Base-by-base conservation (phyloP, 176 grass and related monocot genomes). In the Leersia perrieri region DNA sequence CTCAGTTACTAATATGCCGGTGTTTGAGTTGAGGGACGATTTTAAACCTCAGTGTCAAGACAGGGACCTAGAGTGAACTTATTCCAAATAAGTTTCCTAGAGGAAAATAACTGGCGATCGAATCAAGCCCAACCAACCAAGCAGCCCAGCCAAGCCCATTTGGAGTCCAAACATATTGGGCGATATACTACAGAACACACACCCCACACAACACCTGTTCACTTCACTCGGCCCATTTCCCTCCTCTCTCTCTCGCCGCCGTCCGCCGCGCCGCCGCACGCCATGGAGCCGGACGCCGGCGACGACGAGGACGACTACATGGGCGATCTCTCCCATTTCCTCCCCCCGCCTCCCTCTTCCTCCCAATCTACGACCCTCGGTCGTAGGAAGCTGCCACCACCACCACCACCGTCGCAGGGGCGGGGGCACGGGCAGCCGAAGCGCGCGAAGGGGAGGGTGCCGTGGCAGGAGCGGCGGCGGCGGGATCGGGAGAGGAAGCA, bases 231-330 rank as follows among this genome's bases (percentile, higher is more conserved):
- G 85, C 33, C 34, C 70, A 30, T 76, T 20, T 28, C 13, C 38
- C 22, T 65, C 80, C 14, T 7, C 63, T 10, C 53, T n/a, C n/a
- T n/a, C 53, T 20, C 51, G 31, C 71, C 86, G 63, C 63, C 73
- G 57, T 12, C 72, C 40, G 38, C 39, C 62, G 39, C 39, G 39
- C 40, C 47, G 47, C 44, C 15, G 49, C 35, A 36, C 61, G 29
- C 81, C 72, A 84, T 86, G 82, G 79, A 75, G n/a, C 63, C 68
- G 23, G 61, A 80, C 27, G 14, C 11, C 55, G 33, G 77, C 73
- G 91, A 89, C 16, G 95, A 95, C 73, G 91, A 89, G 12, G 95
- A 95, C 11, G 96, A 99, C 87, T 99, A 93, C 84, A 99, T 95
- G 92, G 90, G 90, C 11, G 90, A 99, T 13, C 72, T 99, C 44